A percentile compares a stretch with the other conserved stretches of the same genome.
Evolutionary conservation across 345 rosid species (phyloP).

Genomic region (Eucalyptus tenuipes): DNA sequence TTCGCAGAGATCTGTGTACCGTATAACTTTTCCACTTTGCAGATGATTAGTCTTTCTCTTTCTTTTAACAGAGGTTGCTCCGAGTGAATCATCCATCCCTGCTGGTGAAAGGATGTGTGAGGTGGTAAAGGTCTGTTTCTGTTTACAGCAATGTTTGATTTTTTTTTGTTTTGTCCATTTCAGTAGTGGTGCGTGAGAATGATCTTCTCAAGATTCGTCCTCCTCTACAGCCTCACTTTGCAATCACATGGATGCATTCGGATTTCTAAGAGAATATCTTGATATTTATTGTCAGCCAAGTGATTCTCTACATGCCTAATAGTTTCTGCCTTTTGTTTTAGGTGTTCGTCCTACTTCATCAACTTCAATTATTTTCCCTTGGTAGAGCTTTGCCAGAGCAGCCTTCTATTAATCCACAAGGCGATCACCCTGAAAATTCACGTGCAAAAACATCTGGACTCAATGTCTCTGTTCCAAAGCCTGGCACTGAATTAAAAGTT

Average conservation of each 20-base stretch:
- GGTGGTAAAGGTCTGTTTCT: slow-evolving; percentile 68
- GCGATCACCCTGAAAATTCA: slow-evolving; percentile 33
- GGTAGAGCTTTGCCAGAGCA: slow-evolving; percentile 76
- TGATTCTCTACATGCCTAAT: background rate
- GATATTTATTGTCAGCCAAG: background rate
- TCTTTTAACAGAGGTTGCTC: slow-evolving; percentile 24
- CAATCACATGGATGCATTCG: background rate
- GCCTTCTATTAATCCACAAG: slow-evolving; percentile 44
- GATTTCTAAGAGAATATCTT: background rate
- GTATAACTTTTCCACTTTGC: background rate
- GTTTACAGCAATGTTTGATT: background rate
- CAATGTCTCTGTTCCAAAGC: slow-evolving; percentile 66
- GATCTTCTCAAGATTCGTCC: background rate
- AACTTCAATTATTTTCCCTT: slow-evolving; percentile 69
- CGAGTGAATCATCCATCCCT: slow-evolving; percentile 52
- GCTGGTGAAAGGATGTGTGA: slow-evolving; percentile 80
- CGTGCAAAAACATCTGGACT: slow-evolving; percentile 60
- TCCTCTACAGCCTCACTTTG: background rate
- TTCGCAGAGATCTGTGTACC: background rate
- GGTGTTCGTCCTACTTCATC: slow-evolving; percentile 92
- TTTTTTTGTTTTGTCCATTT: background rate
- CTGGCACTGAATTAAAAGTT: slow-evolving; percentile 63
- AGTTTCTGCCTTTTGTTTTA: slow-evolving; percentile 1
- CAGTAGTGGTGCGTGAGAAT: background rate
- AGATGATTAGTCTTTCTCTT: background rate